These are phyloP conservation scores for Xanthoconium purpureum DNA, from an alignment of 768 basidiomycete species.

Conservation along the genomic window DNA sequence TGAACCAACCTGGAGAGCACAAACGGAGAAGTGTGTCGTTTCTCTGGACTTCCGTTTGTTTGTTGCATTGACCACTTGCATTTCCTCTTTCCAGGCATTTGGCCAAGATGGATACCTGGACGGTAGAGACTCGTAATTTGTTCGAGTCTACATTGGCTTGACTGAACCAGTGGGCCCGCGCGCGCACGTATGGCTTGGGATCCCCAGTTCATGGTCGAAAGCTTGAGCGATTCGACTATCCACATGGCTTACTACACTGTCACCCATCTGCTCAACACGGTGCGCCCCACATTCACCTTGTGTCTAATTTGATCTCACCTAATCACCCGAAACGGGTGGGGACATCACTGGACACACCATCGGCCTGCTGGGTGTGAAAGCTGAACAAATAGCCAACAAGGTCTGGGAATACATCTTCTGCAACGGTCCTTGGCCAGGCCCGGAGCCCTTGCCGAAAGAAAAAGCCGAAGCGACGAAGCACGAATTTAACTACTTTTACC, in stretches of 20 bases:
- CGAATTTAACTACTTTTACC: conserved; percentile 96
- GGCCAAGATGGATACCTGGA: conserved; percentile 86
- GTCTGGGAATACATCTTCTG: conserved; percentile 94
- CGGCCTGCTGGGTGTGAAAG: conserved; percentile 80
- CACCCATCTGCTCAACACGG: conserved; percentile 86
- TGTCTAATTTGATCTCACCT: conserved; percentile 8
- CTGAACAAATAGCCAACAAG: conserved; percentile 96
- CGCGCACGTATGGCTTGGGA: conserved; percentile 97
- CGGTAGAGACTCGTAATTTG: conserved; percentile 84
- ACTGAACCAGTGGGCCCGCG: conserved; percentile 99
- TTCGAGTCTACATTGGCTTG: conserved; percentile 92
- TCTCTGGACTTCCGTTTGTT: neutral
- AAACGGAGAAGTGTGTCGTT: conserved; percentile 70
- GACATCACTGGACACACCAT: conserved; percentile 75
- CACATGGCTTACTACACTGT: conserved; percentile 99
- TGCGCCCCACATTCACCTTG: conserved; percentile 36
- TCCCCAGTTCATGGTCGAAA: conserved; percentile 93
- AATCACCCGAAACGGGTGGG: conserved; percentile 41
- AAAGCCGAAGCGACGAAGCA: conserved; percentile 84
- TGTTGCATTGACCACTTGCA: neutral
- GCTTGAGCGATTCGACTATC: conserved; percentile 94
- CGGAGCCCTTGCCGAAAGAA: conserved; percentile 63
- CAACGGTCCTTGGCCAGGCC: conserved; percentile 69
- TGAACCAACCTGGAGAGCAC: conserved; percentile 81
- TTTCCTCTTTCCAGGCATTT: conserved; percentile 52